These are phyloP conservation scores for Vigna nakashimae DNA, from an alignment of 306 rosid species.

Conservation along the genomic window DNA sequence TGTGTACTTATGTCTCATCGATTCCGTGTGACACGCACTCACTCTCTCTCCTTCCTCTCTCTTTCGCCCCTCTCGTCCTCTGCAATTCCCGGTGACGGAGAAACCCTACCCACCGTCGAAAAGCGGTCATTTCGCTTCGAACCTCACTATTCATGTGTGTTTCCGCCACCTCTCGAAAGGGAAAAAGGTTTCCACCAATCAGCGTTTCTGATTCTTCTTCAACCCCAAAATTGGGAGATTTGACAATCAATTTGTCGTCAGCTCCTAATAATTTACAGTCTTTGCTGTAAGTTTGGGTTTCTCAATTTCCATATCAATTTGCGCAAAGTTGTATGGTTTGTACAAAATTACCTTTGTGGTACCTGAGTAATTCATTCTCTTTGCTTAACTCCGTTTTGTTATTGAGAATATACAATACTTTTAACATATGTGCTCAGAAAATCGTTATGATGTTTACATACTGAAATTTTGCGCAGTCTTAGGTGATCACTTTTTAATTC, in stretches of 20 bases:
- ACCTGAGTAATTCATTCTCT: not conserved
- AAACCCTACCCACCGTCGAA: constrained; percentile 46
- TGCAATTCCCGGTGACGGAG: constrained; percentile 48
- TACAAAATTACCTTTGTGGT: not conserved
- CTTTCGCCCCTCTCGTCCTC: constrained; percentile 8
- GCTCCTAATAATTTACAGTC: constrained; percentile 13
- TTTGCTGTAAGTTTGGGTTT: constrained; percentile 44
- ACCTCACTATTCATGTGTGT: not conserved
- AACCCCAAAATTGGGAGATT: not conserved
- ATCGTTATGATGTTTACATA: not conserved
- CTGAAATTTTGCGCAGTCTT: not conserved
- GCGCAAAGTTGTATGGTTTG: not conserved
- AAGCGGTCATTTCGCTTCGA: constrained; percentile 47
- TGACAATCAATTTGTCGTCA: constrained; percentile 5
- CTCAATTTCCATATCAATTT: constrained; percentile 21
- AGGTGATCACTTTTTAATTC: constrained; percentile 1
- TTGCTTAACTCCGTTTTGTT: not conserved
- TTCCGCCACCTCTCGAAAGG: no score
- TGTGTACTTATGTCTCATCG: constrained; percentile 56
- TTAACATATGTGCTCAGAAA: not conserved
- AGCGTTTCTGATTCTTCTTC: not conserved
- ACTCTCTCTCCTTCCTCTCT: constrained; percentile 32
- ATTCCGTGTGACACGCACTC: constrained; percentile 56
- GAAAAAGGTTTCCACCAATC: constrained; percentile 14
- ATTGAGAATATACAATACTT: not conserved